phyloP scores from a whole-genome alignment of 1,284 basidiomycete genomes.

The Megacollybia platyphylla region DNA sequence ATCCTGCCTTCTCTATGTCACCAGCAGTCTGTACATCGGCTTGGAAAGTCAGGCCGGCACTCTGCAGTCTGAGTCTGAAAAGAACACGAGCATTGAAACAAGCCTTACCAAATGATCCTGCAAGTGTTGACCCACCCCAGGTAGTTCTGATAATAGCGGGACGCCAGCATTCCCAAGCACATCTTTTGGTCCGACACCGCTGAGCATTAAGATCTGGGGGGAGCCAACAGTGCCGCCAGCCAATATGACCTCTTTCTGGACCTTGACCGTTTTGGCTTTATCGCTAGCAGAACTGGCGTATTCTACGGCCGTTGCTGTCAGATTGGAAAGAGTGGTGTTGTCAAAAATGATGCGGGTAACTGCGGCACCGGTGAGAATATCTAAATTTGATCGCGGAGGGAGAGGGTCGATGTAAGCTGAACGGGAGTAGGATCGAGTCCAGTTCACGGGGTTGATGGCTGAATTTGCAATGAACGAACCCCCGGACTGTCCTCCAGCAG shows the following conservation, averaged over 20 bases:
- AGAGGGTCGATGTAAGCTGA: conserved; percentile 60
- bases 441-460: conserved; percentile 52
- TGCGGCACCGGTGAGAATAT: conserved; percentile 39
- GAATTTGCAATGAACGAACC: conserved; percentile 49
- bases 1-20: conserved; percentile 19
- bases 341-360: conserved; percentile 55
- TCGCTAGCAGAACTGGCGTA: conserved; percentile 28
- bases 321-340: conserved; percentile 19
- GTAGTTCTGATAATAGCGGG: conserved; percentile 31
- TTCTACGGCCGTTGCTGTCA: conserved; percentile 43
- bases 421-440: conserved; percentile 56
- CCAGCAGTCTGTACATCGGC: conserved; percentile 35
- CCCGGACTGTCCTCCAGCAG: conserved; percentile 35
- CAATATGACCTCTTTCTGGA: conserved; percentile 48
- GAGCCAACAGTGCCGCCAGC: conserved; percentile 54
- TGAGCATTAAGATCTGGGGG: conserved; percentile 55
- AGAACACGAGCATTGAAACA: background rate
- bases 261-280: conserved; percentile 19
- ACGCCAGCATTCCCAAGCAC: conserved; percentile 43
- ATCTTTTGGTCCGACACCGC: conserved; percentile 57
- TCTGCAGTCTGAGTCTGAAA: conserved; percentile 17
- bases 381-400: conserved; percentile 45
- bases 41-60: conserved; percentile 34
- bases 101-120: conserved; percentile 45
- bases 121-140: conserved; percentile 67